Evolutionary conservation across 2,329 filamentous ascomycete genomes (phyloP), one percentile per base, ranked within the genome.

Genomic region (Colletotrichum cereale): DNA sequence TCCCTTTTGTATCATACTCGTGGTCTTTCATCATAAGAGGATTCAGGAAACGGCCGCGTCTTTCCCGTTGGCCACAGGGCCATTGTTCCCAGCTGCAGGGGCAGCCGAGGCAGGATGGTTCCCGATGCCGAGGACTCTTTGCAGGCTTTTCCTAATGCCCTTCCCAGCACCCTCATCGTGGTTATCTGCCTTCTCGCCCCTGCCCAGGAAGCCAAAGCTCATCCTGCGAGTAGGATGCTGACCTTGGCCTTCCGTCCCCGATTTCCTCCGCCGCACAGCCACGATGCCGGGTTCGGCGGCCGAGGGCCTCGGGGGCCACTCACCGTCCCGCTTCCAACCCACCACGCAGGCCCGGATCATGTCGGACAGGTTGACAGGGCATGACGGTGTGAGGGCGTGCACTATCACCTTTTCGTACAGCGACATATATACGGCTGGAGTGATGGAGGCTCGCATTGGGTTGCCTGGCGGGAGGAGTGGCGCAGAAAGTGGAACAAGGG

Each of bases 381-480:
- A 93, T 1, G 92, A 92, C 0, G 96, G 96, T 3, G 94, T 93
- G 74, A 96, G 88, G 47, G 87, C 89, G 77, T 96, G 91, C 0
- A 95, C 80, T 52, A 98, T 91, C 62, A 97, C 92, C 82, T 97
- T 97, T 78, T 93, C 92, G 84, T 97, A 98, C 67, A 98, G 93
- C 57, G 92, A 93, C 0, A 91, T 84, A 80, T 98, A 97, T 66
- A 92, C 88, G 21, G 87, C 83, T 0, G 93, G 90, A 0, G 86
- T 91, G 76, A 98, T 96, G 40, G 90, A 92, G 38, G 90, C 88
- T 67, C 95, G 92, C 80, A 97, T 90, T 0, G 91, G 88, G 78
- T 97, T 95, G 57, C 88, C 86, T 1, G 89, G 84, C 7, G 94
- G 92, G 6, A 98, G 85, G 6, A 97, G 83, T 0, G 93, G 92